Conservation (phyloP, 352 stramenopile genomes). For the Globisporangium iwayamae region DNA sequence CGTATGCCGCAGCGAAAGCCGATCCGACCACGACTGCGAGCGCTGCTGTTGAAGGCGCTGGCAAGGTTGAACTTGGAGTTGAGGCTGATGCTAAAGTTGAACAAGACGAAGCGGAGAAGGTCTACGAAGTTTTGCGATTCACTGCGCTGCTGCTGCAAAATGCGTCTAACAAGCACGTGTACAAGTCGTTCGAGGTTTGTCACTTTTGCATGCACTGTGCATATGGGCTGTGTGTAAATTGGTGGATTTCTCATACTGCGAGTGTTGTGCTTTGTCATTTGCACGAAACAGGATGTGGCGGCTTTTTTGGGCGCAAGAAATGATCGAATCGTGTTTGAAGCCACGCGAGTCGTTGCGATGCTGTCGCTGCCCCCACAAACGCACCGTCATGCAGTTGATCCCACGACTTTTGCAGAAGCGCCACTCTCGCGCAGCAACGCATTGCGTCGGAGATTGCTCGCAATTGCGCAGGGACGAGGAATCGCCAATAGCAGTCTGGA, state of each 20-base stretch:
- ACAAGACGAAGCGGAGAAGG: slow-evolving; percentile 41
- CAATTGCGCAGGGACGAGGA: slow-evolving; percentile 43
- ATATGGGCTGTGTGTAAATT: background rate
- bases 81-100: slow-evolving; percentile 23
- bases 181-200: slow-evolving; percentile 51
- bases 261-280: slow-evolving; percentile 20
- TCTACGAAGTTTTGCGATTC: slow-evolving; percentile 75
- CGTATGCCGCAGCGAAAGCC: slow-evolving; percentile 2
- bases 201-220: background rate
- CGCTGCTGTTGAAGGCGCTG: background rate
- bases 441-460: slow-evolving; percentile 52
- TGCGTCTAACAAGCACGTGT: slow-evolving; percentile 73
- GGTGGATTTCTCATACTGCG: background rate
- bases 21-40: background rate
- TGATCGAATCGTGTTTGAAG: slow-evolving; percentile 64
- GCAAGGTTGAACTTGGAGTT: slow-evolving; percentile 17
- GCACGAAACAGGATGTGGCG: slow-evolving; percentile 3
- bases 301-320: slow-evolving; percentile 60
- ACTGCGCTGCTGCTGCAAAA: slow-evolving; percentile 77
- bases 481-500: slow-evolving; percentile 50
- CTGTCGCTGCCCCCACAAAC: slow-evolving; percentile 60
- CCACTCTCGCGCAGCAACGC: slow-evolving; percentile 33
- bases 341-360: slow-evolving; percentile 72
- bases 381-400: slow-evolving; percentile 63
- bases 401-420: slow-evolving; percentile 41